These are phyloP conservation scores for Chlamydomonas asymmetrica DNA, from an alignment of 139 green algal species.

Conservation along the genomic window DNA sequence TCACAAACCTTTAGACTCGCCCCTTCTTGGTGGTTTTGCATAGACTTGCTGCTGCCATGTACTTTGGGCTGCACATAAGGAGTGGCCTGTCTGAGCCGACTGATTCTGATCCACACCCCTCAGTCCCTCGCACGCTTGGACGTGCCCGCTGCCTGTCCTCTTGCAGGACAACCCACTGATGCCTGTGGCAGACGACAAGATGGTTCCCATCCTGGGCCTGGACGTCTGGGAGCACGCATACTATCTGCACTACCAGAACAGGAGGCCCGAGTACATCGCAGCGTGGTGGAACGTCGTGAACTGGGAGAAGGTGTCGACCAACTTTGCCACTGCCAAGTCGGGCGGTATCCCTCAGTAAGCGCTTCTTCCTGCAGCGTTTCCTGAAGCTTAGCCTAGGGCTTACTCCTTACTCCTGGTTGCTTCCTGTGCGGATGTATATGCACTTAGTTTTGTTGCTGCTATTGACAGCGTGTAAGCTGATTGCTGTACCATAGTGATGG, in stretches of 20 bases:
- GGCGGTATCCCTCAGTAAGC: too few relatives aligned
- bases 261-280: conserved; percentile 75
- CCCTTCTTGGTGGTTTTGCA: background rate
- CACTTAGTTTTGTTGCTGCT: too few relatives aligned
- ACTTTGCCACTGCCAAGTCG: conserved; percentile 18
- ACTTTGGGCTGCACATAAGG: background rate
- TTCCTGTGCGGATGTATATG: too few relatives aligned
- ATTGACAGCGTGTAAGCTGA: background rate
- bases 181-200: conserved; percentile 53
- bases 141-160: background rate
- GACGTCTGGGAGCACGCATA: conserved; percentile 68
- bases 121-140: background rate
- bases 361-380: too few relatives aligned
- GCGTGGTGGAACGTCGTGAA: conserved; percentile 81
- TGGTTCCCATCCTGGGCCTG: conserved; percentile 67
- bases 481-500: background rate
- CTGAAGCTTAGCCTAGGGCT: background rate
- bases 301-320: conserved; percentile 51
- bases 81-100: background rate
- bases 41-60: background rate
- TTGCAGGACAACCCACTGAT: conserved; percentile 70
- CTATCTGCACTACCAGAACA: conserved; percentile 82
- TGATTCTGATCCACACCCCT: background rate
- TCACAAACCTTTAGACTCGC: background rate
- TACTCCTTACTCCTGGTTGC: background rate